phyloP scores from a whole-genome alignment of 495 filamentous ascomycete genomes.

The Tuber microsphaerosporum region DNA sequence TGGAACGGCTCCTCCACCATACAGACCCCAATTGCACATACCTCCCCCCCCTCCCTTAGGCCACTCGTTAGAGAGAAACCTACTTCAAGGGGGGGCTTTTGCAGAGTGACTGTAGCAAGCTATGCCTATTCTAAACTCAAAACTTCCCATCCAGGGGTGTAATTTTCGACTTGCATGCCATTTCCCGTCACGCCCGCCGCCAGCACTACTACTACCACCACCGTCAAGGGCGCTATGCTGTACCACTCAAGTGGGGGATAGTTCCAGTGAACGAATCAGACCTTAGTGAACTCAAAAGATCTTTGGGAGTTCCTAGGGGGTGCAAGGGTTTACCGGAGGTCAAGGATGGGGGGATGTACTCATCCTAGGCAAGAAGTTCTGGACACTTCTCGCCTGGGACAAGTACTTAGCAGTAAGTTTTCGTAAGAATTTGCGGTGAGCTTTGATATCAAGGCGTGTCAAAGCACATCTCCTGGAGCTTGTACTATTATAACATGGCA shows the following conservation, averaged over 20 bases:
- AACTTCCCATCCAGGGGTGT: background rate
- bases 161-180: background rate
- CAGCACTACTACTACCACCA: background rate
- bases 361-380: too few species aligned
- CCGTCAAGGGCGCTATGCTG: background rate
- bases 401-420: background rate
- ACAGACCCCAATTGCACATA: background rate
- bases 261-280: background rate
- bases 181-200: background rate
- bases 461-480: background rate
- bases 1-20: background rate
- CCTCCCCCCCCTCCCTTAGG: background rate
- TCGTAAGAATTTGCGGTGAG: background rate
- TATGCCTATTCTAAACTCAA: background rate
- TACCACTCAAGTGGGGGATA: background rate
- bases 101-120: background rate
- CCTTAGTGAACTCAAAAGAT: background rate
- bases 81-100: background rate
- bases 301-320: background rate
- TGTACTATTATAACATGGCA: background rate
- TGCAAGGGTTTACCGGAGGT: background rate
- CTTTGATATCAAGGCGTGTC: background rate
- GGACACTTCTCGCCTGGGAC: too few species aligned
- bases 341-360: background rate
- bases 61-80: background rate